These are phyloP conservation scores for Papilionanthe hybrid DNA, from an alignment of 116 monocot genomes.

Conservation along the genomic window DNA sequence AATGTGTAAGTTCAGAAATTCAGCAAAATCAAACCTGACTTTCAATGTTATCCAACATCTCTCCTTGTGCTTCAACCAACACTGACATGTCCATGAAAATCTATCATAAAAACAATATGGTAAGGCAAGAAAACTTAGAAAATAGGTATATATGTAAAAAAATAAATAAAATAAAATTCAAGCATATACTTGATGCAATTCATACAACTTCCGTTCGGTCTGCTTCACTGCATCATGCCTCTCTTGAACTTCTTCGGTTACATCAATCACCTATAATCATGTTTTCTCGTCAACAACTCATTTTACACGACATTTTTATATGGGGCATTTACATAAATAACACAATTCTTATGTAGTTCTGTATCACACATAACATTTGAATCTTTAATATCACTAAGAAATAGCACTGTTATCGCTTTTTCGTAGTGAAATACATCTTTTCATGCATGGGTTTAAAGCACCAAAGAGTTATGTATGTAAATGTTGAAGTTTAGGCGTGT, in stretches of 20 bases:
- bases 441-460: too few relatives aligned
- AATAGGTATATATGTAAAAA: background rate
- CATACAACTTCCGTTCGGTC: slow-evolving; percentile 53
- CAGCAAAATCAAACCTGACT: slow-evolving; percentile 29
- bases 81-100: slow-evolving; percentile 60
- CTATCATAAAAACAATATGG: background rate
- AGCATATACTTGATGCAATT: slow-evolving; percentile 51
- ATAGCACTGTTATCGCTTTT: too few relatives aligned
- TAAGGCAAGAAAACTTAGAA: background rate
- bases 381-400: too few relatives aligned
- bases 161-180: background rate
- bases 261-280: slow-evolving; percentile 35
- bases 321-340: background rate
- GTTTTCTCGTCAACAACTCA: background rate
- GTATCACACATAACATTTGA: too few relatives aligned
- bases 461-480: too few relatives aligned
- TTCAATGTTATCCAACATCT: slow-evolving; percentile 56
- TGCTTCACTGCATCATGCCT: slow-evolving; percentile 64
- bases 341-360: too few relatives aligned
- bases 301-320: background rate
- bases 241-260: slow-evolving; percentile 56
- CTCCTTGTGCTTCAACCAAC: slow-evolving; percentile 58
- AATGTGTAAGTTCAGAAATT: background rate
- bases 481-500: too few relatives aligned
- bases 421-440: too few relatives aligned